Evolutionary conservation across 2,329 filamentous ascomycete species (phyloP), one percentile per base, ranked within the genome.

Genomic region (Ophiosphaerella korrae): DNA sequence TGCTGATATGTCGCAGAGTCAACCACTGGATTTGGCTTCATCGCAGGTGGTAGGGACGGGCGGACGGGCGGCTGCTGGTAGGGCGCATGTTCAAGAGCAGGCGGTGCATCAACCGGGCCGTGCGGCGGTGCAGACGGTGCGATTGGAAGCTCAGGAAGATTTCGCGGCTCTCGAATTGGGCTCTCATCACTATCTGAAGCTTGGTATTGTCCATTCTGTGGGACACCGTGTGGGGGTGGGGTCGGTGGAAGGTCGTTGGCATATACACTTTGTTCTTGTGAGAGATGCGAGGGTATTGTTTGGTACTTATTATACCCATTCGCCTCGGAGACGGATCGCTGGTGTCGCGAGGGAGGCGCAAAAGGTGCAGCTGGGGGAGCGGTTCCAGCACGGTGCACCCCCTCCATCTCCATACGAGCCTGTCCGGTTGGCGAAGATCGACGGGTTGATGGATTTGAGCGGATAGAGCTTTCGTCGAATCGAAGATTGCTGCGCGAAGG

Each of bases 1-100:
- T 97, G 91, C 38, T 87, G 82, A 39, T 97, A 79, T 1, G 93
- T 97, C 1, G 86, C 86, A 60, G 82, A 84, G 23, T 94, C 96
- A 71, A 97, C 86, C 18, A 91, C 87, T 61, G 88, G 92, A 62
- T 91, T 94, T 44, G 89, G 90, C 57, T 86, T 86, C 55, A 89
- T 87, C 63, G 93, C 80, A 67, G 88, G 84, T 26, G 90, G 87
- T 50, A 90, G 85, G 61, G 89, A 85, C 0, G 89, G 89, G 55
- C 84, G 84, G 52, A 83, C 85, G 1, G 80, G 78, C 5, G 92
- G 92, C 42, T 84, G 82, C 44, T 88, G 83, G 53, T 88, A 85
- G 11, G 92, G 84, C 33, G 82, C 81, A 72, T 96, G 90, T 41
- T 85, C 83, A 70, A 97, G 93, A 9, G 85, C 85, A 3, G 93